These are phyloP conservation scores for Curvularia sp. DNA, from an alignment of 2,329 filamentous ascomycete genomes.

Conservation along the genomic window DNA sequence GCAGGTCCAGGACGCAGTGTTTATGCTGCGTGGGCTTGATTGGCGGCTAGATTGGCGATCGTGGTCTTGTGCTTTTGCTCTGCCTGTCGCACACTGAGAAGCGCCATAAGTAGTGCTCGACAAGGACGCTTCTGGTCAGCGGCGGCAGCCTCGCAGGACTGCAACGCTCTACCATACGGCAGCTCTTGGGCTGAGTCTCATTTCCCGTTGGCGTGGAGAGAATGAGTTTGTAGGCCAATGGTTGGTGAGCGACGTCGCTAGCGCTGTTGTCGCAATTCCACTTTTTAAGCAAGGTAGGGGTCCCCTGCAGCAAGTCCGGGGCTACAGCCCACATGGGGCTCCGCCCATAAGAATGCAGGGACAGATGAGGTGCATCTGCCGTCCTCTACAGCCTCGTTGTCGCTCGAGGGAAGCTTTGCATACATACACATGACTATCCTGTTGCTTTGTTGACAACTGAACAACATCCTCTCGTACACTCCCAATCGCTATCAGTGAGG, in stretches of 20 bases:
- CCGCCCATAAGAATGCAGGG: slow-evolving; percentile 16
- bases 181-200: slow-evolving; percentile 27
- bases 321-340: slow-evolving; percentile 18
- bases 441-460: not conserved
- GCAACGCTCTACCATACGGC: slow-evolving; percentile 6
- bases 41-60: slow-evolving; percentile 12
- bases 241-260: slow-evolving; percentile 8
- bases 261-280: slow-evolving; percentile 40
- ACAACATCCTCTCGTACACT: not conserved
- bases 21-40: slow-evolving; percentile 10
- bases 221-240: slow-evolving; percentile 37
- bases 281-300: slow-evolving; percentile 42
- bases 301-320: slow-evolving; percentile 25
- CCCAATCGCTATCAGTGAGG: not conserved
- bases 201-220: slow-evolving; percentile 33
- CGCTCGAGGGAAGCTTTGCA: not conserved
- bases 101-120: not conserved
- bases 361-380: slow-evolving; percentile 19
- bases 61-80: slow-evolving; percentile 12
- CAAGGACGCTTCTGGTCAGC: not conserved
- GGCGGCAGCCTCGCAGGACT: slow-evolving; percentile 9
- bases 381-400: slow-evolving; percentile 18
- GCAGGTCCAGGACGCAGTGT: slow-evolving; percentile 2
- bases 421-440: not conserved
- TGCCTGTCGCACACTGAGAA: not conserved